Conservation (phyloP, 352 stramenopile species). For the Phytophthora macrochlamydospora region DNA sequence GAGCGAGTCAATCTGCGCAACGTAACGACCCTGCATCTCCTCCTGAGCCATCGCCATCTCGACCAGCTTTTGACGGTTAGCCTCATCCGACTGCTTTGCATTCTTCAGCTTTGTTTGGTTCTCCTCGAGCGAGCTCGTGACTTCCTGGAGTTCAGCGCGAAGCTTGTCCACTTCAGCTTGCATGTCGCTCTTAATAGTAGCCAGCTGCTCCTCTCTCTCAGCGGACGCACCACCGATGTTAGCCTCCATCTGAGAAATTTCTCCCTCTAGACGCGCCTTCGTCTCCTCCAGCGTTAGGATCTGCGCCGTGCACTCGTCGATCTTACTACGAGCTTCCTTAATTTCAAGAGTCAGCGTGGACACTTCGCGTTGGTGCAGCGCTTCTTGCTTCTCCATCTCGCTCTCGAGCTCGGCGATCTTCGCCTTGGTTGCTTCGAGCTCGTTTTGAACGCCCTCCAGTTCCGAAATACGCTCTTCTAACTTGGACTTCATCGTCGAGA, state of each 20-base stretch:
- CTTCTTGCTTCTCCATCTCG: constrained; percentile 38
- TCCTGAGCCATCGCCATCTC: constrained; percentile 52
- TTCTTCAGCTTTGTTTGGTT: constrained; percentile 41
- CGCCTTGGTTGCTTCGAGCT: constrained; percentile 41
- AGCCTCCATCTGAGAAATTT: constrained; percentile 44
- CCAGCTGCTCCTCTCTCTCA: constrained; percentile 36
- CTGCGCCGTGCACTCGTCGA: constrained; percentile 39
- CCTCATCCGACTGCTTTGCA: constrained; percentile 41
- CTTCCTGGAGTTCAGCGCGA: constrained; percentile 31
- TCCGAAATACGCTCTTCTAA: constrained; percentile 51
- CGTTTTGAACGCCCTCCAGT: constrained; percentile 39
- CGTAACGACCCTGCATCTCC: constrained; percentile 46
- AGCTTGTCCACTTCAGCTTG: constrained; percentile 32
- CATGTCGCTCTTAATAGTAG: constrained; percentile 31
- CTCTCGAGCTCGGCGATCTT: constrained; percentile 45
- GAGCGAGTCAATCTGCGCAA: constrained; percentile 46
- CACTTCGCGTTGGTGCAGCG: constrained; percentile 45
- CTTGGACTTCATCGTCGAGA: constrained; percentile 43
- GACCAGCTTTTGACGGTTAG: constrained; percentile 41
- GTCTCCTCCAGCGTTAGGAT: constrained; percentile 41
- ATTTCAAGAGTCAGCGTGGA: constrained; percentile 45
- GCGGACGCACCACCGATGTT: constrained; percentile 39
- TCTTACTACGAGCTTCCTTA: constrained; percentile 43
- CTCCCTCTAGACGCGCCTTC: constrained; percentile 41
- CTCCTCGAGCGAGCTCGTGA: constrained; percentile 34